Evolutionary conservation across 306 rosid genomes (phyloP).

Genomic region (Ormosia semicastrata): DNA sequence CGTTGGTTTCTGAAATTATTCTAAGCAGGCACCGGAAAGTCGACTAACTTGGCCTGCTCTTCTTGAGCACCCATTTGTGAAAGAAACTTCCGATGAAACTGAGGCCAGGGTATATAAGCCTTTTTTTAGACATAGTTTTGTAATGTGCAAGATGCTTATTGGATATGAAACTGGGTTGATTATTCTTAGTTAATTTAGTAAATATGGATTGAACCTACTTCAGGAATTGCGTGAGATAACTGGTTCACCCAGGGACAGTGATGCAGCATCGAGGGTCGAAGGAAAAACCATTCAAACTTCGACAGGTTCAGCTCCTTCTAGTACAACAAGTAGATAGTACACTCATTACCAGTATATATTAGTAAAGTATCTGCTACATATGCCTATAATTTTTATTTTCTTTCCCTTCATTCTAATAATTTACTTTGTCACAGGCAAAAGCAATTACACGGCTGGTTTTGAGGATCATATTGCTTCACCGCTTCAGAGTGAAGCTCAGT

Average conservation of each 20-base stretch:
- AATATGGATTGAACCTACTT: slow-evolving; percentile 9
- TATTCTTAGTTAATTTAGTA: slow-evolving; percentile 8
- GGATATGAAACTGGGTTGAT: neutral
- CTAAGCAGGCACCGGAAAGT: slow-evolving; percentile 79
- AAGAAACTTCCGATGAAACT: slow-evolving; percentile 59
- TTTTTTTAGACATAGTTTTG: slow-evolving; percentile 2
- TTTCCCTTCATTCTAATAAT: slow-evolving; percentile 3
- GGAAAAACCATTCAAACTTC: slow-evolving; percentile 45
- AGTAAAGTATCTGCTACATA: neutral
- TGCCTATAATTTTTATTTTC: neutral
- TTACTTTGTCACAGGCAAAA: slow-evolving; percentile 33
- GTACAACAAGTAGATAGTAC: slow-evolving; percentile 31
- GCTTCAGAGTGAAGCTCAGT: slow-evolving; percentile 49
- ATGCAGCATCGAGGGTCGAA: slow-evolving; percentile 54
- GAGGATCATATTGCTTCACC: slow-evolving; percentile 44
- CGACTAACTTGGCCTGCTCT: slow-evolving; percentile 97
- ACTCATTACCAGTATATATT: neutral
- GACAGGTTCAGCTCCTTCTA: slow-evolving; percentile 39
- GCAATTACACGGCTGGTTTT: slow-evolving; percentile 33
- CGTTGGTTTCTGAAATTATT: slow-evolving; percentile 28
- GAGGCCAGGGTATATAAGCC: slow-evolving; percentile 61
- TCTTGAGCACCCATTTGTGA: slow-evolving; percentile 91
- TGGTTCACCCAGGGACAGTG: slow-evolving; percentile 45
- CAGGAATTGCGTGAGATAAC: slow-evolving; percentile 58
- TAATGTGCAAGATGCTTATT: slow-evolving; percentile 15